These are phyloP conservation scores for Globisporangium megalacanthum DNA, from an alignment of 352 stramenopile species.

Conservation along the genomic window DNA sequence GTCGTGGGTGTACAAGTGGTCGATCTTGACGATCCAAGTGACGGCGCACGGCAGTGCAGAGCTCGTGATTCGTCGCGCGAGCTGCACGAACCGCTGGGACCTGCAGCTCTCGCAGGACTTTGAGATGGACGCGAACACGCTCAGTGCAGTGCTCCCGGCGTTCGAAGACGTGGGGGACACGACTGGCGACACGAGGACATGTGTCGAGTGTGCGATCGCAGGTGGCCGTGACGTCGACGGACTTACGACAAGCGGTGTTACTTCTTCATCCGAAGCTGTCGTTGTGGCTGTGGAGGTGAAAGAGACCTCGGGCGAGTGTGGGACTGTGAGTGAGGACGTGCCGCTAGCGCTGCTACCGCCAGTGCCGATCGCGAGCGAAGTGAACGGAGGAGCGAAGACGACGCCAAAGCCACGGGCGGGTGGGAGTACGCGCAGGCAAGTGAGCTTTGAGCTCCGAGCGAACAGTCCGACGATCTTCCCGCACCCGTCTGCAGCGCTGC, in stretches of 20 bases:
- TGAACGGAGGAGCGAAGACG: background rate
- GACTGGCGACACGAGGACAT: background rate
- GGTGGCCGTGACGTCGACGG: background rate
- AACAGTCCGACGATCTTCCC: slow-evolving; percentile 14
- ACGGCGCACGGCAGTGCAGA: slow-evolving; percentile 18
- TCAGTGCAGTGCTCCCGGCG: background rate
- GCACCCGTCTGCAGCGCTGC: slow-evolving; percentile 30
- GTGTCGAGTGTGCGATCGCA: background rate
- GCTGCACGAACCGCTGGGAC: slow-evolving; percentile 45
- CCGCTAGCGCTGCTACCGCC: slow-evolving; percentile 1
- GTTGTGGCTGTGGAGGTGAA: no score
- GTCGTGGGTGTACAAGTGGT: slow-evolving; percentile 49
- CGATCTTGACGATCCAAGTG: slow-evolving; percentile 48
- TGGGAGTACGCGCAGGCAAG: slow-evolving; percentile 11
- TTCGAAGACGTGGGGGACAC: background rate
- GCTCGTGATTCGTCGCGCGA: slow-evolving; percentile 46
- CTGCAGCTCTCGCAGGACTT: slow-evolving; percentile 21
- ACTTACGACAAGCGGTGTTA: no score
- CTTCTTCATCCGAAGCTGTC: no score
- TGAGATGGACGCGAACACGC: slow-evolving; percentile 10
- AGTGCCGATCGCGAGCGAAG: background rate
- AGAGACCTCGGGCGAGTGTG: no score
- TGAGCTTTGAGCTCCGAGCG: slow-evolving; percentile 14
- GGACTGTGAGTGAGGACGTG: no score
- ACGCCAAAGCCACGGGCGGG: background rate